These are phyloP conservation scores for Sporothrix dimorphospora DNA, from an alignment of 2,329 filamentous ascomycete species.

Conservation along the genomic window DNA sequence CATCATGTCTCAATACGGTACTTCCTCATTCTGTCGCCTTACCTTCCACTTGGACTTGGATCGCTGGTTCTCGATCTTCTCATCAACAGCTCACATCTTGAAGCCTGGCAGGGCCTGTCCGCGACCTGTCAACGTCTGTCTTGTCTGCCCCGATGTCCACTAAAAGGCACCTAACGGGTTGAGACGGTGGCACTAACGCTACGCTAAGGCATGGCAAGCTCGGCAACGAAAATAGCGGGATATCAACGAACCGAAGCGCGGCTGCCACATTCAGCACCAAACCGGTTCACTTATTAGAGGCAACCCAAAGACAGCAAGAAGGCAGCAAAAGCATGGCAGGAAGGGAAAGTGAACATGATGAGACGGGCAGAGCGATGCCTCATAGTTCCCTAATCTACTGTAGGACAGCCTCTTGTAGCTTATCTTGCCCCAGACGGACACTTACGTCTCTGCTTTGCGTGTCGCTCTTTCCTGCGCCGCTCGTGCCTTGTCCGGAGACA, in stretches of 20 bases:
- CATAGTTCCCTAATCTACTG: not conserved
- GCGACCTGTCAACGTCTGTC: not conserved
- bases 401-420: too few relatives aligned
- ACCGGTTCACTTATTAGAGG: not conserved
- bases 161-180: conserved; percentile 2
- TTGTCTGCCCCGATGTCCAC: not conserved
- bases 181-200: conserved; percentile 4
- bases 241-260: conserved; percentile 5
- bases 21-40: too few relatives aligned
- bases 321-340: not conserved
- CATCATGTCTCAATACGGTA: too few relatives aligned
- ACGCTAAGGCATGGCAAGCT: conserved; percentile 23
- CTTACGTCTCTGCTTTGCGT: not conserved
- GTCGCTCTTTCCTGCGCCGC: conserved; percentile 1
- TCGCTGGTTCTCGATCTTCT: not conserved
- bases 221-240: conserved; percentile 21
- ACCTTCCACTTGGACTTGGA: too few relatives aligned
- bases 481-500: not conserved
- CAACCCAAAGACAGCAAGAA: not conserved
- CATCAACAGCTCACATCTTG: not conserved
- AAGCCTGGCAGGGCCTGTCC: not conserved
- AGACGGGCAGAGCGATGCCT: not conserved
- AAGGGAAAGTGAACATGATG: not conserved
- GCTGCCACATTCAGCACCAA: conserved; percentile 14
- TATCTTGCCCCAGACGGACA: not conserved